Evolutionary conservation across 179 eudicot species (phyloP).

Genomic region (Spergularia azorica): DNA sequence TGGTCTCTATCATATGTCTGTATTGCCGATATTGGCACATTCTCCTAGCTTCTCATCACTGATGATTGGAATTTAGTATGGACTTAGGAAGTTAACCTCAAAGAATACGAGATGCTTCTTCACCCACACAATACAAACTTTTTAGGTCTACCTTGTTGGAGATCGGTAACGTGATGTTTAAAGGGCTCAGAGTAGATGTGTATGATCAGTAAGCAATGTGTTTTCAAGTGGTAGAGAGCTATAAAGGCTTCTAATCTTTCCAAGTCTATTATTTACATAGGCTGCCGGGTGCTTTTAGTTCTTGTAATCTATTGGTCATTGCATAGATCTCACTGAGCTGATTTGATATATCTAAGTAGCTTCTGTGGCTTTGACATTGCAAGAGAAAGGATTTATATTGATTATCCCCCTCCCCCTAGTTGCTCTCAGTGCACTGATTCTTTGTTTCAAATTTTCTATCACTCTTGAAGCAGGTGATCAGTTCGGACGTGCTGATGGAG

Average conservation of each 20-base stretch:
- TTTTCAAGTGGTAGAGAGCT: not conserved
- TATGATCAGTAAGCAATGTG: not conserved
- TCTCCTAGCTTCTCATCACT: too few species aligned
- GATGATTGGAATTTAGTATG: too few species aligned
- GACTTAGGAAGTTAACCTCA: too few species aligned
- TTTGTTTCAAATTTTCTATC: not conserved
- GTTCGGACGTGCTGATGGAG: constrained; percentile 51
- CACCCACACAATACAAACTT: not conserved
- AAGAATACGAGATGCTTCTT: too few species aligned
- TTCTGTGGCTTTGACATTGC: not conserved
- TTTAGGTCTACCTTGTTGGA: not conserved
- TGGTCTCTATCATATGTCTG: too few species aligned
- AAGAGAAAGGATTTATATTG: too few species aligned
- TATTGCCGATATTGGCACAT: too few species aligned
- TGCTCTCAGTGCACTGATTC: not conserved
- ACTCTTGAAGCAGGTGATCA: constrained; percentile 49
- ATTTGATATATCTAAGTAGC: not conserved
- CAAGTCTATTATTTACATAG: not conserved
- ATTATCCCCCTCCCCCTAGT: not conserved
- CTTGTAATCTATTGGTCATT: not conserved
- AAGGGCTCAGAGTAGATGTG: too few species aligned
- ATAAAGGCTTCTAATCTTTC: not conserved
- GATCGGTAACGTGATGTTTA: not conserved
- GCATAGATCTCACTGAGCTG: not conserved
- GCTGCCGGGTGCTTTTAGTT: not conserved